Base-by-base conservation (phyloP, 345 rosid species). In the Pugionium dolabratum region DNA sequence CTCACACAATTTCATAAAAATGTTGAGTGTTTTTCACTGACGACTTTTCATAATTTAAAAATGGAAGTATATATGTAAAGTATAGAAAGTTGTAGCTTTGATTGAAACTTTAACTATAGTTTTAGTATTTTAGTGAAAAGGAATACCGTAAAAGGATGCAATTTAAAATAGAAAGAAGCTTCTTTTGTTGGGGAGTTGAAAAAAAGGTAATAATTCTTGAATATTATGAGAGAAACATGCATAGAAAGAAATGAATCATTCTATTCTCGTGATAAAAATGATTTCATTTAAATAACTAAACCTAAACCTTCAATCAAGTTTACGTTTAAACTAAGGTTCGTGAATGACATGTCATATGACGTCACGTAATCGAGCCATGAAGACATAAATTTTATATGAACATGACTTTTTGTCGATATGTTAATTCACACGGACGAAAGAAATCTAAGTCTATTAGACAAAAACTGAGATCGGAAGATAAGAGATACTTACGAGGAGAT, bases 401-500 rank as follows among this genome's bases (percentile, higher is more conserved):
- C 18, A 18, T 18, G 18, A 18, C 18, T 18, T 18, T 3, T 37
- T 37, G 8, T 4, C 53, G 54, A 1, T 29, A 11, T 45, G 46
- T 28, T 18, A 29, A 62, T 27, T 32, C 49, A 48, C 37, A 56
- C 69, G 55, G 46, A 70, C 50, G 57, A 35, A 54, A 70, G 26
- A 54, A 62, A 62, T 46, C 68, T 55, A 62, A 37, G 8, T 62
- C 40, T 28, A 60, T 27, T 9, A 25, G 50, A 4, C 5, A 37
- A 4, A 37, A 37, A 1, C 5, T 6, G 41, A 37, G 41, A 37
- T 37, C 6, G 5, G 6, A 37, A 37, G 5, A 34, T 5, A 7
- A n/a, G 18, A 9, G 32, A 48, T n/a, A 52, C 75, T 27, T 76
- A 93, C 97, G 71, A 81, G 7, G 58, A 94, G 74, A 36, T 94